A percentile compares a stretch with the other conserved stretches of the same genome.
phyloP scores from a whole-genome alignment of 2,329 filamentous ascomycete species.

The Venturia oleaginea region DNA sequence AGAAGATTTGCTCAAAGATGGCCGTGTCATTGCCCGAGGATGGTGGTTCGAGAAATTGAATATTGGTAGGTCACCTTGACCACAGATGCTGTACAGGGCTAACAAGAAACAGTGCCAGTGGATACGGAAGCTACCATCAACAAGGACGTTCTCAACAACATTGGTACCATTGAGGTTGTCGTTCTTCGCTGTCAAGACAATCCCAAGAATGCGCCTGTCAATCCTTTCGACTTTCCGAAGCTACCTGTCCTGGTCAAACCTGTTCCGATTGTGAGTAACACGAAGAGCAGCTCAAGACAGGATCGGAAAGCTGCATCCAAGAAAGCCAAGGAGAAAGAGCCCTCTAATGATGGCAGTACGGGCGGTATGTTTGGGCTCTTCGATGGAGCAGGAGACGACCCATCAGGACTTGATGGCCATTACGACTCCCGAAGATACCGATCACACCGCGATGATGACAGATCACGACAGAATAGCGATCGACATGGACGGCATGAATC shows the following conservation, averaged over 20 bases:
- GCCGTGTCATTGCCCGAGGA: conserved; percentile 40
- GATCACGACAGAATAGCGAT: neutral
- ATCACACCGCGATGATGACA: neutral
- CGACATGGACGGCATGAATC: neutral
- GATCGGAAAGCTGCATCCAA: neutral
- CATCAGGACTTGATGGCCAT: conserved; percentile 11
- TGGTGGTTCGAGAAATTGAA: conserved; percentile 46
- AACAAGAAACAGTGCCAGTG: conserved; percentile 25
- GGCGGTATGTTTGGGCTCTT: conserved; percentile 24
- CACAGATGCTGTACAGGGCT: conserved; percentile 13
- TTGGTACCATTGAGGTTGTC: conserved; percentile 41
- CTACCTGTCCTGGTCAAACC: conserved; percentile 8
- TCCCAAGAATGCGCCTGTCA: conserved; percentile 15
- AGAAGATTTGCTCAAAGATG: conserved; percentile 39
- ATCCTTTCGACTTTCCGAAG: conserved; percentile 3
- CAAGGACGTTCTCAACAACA: conserved; percentile 28
- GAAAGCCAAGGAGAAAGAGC: neutral
- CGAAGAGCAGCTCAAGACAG: conserved; percentile 3
- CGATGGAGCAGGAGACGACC: conserved; percentile 25
- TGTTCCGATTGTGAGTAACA: neutral
- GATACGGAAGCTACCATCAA: conserved; percentile 27
- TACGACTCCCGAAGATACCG: neutral
- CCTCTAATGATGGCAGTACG: conserved; percentile 14
- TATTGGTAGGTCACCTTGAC: conserved; percentile 30
- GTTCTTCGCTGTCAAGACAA: conserved; percentile 34